Percentiles rank a stretch among this genome's conserved stretches.
Conservation (phyloP, 371 early-diverging fungal species). For the Rhizomucor miehei region DNA sequence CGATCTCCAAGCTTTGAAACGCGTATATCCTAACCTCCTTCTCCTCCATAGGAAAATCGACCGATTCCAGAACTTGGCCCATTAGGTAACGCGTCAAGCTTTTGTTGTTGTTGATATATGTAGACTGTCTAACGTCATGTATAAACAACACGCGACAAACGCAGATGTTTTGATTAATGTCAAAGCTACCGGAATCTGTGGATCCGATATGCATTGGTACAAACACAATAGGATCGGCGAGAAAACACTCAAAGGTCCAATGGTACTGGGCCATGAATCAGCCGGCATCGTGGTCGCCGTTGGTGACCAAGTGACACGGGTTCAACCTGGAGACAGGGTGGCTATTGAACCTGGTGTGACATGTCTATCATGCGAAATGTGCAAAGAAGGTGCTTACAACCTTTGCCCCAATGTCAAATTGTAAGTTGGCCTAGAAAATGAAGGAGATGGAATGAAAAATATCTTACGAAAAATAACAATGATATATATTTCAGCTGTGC, state of each 20-base stretch:
- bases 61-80: constrained; percentile 20
- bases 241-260: constrained; percentile 42
- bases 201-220: constrained; percentile 48
- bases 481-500: constrained; percentile 13
- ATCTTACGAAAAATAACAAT: too few species aligned
- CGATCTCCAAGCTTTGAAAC: too few species aligned
- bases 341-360: constrained; percentile 64
- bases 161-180: constrained; percentile 43
- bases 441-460: too few species aligned
- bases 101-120: background rate
- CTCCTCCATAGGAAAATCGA: constrained; percentile 16
- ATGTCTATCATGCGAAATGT: constrained; percentile 55
- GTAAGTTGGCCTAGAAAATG: constrained; percentile 10
- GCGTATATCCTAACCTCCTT: too few species aligned
- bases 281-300: constrained; percentile 60
- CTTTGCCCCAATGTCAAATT: constrained; percentile 45
- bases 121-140: background rate
- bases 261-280: constrained; percentile 77
- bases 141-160: too few species aligned
- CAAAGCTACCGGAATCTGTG: constrained; percentile 48
- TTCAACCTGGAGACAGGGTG: constrained; percentile 71
- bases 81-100: constrained; percentile 11
- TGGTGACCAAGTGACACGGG: constrained; percentile 48
- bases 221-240: constrained; percentile 34
- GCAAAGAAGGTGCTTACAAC: constrained; percentile 46